Conservation (phyloP, 139 green algal genomes). For the Haematococcus sp. region DNA sequence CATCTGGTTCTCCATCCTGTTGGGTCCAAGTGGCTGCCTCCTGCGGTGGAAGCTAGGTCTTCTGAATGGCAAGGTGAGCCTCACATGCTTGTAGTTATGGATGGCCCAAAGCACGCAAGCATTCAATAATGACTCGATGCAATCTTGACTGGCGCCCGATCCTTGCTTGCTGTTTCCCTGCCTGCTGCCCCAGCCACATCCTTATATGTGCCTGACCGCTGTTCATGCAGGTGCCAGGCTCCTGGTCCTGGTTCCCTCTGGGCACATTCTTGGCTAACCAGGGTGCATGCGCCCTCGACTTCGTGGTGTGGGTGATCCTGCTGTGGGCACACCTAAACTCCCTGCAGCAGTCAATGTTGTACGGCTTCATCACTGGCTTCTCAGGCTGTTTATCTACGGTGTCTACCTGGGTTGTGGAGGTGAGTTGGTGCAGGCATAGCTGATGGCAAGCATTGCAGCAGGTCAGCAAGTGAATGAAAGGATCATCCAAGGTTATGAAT, state of each 20-base stretch:
- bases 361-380: constrained; percentile 52
- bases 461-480: no score
- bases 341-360: constrained; percentile 13
- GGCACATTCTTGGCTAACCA: constrained; percentile 80
- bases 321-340: background rate
- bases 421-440: constrained; percentile 28
- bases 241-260: constrained; percentile 62
- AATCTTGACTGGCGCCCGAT: no score
- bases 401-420: constrained; percentile 79
- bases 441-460: no score
- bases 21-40: constrained; percentile 39
- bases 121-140: no score
- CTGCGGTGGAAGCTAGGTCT: constrained; percentile 13
- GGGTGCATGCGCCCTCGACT: constrained; percentile 24
- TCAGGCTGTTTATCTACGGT: constrained; percentile 75
- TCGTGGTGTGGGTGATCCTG: background rate
- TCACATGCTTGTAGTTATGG: no score
- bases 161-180: no score
- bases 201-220: background rate
- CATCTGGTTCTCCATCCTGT: constrained; percentile 35
- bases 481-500: no score
- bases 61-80: background rate
- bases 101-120: no score
- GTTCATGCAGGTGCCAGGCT: background rate
- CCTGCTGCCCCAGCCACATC: background rate